Evolutionary conservation across 108 stramenopile genomes (phyloP), one percentile per base, ranked within the genome.

Genomic region (Schizochytrium sp.): DNA sequence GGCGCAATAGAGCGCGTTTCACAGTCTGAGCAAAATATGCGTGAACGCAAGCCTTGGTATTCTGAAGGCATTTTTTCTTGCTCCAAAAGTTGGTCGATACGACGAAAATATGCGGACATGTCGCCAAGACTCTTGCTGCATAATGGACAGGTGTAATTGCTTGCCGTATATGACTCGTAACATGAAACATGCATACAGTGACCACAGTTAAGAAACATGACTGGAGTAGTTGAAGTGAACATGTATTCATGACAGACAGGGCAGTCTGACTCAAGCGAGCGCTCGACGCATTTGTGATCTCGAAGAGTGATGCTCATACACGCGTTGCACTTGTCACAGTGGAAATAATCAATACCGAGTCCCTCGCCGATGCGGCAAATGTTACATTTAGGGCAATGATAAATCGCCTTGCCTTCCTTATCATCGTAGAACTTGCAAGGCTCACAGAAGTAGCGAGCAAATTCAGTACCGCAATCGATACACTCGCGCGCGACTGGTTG

Each of bases 21-120:
- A 40, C 76, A 83, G 76, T 83, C 76, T 12, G 76, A 49, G 76
- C 76, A 83, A 83, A 83, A 83, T 47, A 83, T 83, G 47, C 76
- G 76, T 19, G 76, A 83, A 40, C 76, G 76, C 7, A 83, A n/a
- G 47, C 76, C 76, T 42, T 17, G 28, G 76, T 83, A 83, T 28
- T 83, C 76, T n/a, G 47, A 47, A 10, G 76, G 76, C 76, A 83
- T 83, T 53, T 83, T 49, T 53, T 83, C 76, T 47, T 49, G 38
- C 15, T 49, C 47, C 50, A 83, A 53, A 13, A 83, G 47, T 38
- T 83, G 50, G 47, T 83, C 76, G 76, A 83, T 83, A 50, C 76
- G 76, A 10, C 76, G 5, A 83, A 83, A 83, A 53, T 83, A 83
- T 10, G 76, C 76, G 10, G 47, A 55, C 76, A 83, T 83, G 76